A percentile compares a stretch with the other conserved stretches of the same genome.
Evolutionary conservation across 176 grass and related monocot species (phyloP).

Genomic region (Canna indica): DNA sequence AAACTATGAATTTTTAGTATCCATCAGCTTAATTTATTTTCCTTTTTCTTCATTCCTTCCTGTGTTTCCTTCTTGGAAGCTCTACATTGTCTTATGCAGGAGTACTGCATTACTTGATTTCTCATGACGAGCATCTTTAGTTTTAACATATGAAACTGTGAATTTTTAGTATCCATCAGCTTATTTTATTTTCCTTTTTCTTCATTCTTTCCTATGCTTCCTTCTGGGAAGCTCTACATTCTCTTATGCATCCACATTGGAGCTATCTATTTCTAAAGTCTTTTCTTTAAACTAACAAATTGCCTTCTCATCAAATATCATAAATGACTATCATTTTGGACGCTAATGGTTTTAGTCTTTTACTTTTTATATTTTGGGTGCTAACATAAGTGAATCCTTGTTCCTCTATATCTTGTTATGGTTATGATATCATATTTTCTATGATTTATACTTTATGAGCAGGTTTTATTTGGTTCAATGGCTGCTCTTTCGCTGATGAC

Average conservation of each 20-base stretch:
- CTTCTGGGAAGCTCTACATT: background rate
- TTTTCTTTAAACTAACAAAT: background rate
- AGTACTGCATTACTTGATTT: no score
- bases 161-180: no score
- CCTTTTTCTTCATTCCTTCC: no score
- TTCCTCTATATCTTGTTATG: background rate
- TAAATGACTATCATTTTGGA: background rate
- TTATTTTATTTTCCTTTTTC: no score
- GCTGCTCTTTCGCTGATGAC: conserved; percentile 89
- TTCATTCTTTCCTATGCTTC: no score
- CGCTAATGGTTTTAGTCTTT: background rate
- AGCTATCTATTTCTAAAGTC: background rate
- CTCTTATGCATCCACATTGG: background rate
- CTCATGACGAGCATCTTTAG: no score
- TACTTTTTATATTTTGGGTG: background rate
- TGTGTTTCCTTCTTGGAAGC: no score
- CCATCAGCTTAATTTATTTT: no score
- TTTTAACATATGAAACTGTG: no score
- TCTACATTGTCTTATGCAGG: no score
- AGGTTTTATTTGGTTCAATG: conserved; percentile 87
- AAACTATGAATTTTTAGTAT: no score
- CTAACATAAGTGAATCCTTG: background rate
- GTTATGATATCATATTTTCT: background rate
- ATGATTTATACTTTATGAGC: conserved; percentile 10
- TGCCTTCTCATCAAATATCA: background rate